A percentile compares a stretch with the other conserved stretches of the same genome.
These are phyloP conservation scores for Hirschioporus abietinus DNA, from an alignment of 768 basidiomycete species.

Conservation along the genomic window DNA sequence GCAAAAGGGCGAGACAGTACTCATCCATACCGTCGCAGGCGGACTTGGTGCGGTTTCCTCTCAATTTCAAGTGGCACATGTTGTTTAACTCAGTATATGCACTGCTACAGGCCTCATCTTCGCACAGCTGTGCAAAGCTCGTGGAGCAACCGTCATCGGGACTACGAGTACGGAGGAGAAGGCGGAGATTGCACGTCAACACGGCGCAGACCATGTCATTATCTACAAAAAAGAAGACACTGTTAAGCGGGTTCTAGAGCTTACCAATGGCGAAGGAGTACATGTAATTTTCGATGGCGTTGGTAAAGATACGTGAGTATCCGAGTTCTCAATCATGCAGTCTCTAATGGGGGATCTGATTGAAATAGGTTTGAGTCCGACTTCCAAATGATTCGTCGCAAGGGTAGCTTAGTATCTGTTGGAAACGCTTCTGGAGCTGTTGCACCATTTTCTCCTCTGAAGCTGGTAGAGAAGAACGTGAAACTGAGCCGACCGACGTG, in stretches of 20 bases:
- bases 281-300: slow-evolving; percentile 92
- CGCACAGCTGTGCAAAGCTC: slow-evolving; percentile 60
- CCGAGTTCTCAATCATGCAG: slow-evolving; percentile 3
- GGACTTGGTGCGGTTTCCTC: slow-evolving; percentile 70
- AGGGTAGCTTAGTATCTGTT: slow-evolving; percentile 85
- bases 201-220: slow-evolving; percentile 87
- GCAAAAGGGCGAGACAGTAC: slow-evolving; percentile 69
- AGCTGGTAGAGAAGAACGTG: slow-evolving; percentile 76
- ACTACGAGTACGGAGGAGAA: slow-evolving; percentile 87
- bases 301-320: slow-evolving; percentile 86
- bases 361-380: slow-evolving; percentile 63
- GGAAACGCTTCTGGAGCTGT: slow-evolving; percentile 91
- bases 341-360: no score
- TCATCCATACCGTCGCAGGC: slow-evolving; percentile 90
- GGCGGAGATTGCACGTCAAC: slow-evolving; percentile 66
- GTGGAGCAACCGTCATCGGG: slow-evolving; percentile 88
- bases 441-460: slow-evolving; percentile 67
- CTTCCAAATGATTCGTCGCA: slow-evolving; percentile 76
- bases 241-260: slow-evolving; percentile 62
- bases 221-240: slow-evolving; percentile 73
- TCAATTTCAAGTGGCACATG: slow-evolving; percentile 64
- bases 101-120: slow-evolving; percentile 38
- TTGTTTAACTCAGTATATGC: slow-evolving; percentile 80
- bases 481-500: slow-evolving; percentile 74
- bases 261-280: slow-evolving; percentile 77